These are phyloP conservation scores for Colletotrichum agaves DNA, from an alignment of 2,329 filamentous ascomycete species.

Conservation along the genomic window DNA sequence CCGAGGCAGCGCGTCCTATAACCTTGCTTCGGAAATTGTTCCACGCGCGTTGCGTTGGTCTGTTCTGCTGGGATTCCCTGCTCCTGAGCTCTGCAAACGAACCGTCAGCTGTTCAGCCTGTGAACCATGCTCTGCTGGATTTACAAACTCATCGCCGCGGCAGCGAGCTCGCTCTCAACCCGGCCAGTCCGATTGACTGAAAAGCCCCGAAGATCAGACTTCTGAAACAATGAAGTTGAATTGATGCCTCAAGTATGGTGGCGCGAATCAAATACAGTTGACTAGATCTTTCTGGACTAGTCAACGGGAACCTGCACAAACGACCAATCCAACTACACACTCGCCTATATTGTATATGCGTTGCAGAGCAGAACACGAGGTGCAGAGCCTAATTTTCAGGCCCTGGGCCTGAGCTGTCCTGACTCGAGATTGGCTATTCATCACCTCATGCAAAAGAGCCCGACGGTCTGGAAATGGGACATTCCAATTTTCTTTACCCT, in stretches of 20 bases:
- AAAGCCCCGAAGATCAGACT: slow-evolving; percentile 35
- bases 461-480: slow-evolving; percentile 16
- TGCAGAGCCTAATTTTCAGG: slow-evolving; percentile 20
- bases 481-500: slow-evolving; percentile 12
- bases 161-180: slow-evolving; percentile 4
- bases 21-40: background rate
- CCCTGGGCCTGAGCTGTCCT: background rate
- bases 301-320: slow-evolving; percentile 53
- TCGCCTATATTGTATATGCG: slow-evolving; percentile 45
- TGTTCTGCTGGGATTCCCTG: slow-evolving; percentile 3
- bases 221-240: slow-evolving; percentile 44
- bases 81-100: slow-evolving; percentile 6
- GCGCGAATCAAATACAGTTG: slow-evolving; percentile 25
- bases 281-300: slow-evolving; percentile 45
- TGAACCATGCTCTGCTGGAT: slow-evolving; percentile 30
- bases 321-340: slow-evolving; percentile 40
- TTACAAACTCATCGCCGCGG: background rate
- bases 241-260: slow-evolving; percentile 27
- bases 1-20: background rate
- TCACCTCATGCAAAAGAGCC: slow-evolving; percentile 4
- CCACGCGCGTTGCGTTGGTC: slow-evolving; percentile 11
- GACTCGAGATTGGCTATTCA: slow-evolving; percentile 6
- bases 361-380: slow-evolving; percentile 46
- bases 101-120: slow-evolving; percentile 37
- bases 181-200: slow-evolving; percentile 23